phyloP scores from a whole-genome alignment of 768 basidiomycete genomes.

The Saitozyma sp. region DNA sequence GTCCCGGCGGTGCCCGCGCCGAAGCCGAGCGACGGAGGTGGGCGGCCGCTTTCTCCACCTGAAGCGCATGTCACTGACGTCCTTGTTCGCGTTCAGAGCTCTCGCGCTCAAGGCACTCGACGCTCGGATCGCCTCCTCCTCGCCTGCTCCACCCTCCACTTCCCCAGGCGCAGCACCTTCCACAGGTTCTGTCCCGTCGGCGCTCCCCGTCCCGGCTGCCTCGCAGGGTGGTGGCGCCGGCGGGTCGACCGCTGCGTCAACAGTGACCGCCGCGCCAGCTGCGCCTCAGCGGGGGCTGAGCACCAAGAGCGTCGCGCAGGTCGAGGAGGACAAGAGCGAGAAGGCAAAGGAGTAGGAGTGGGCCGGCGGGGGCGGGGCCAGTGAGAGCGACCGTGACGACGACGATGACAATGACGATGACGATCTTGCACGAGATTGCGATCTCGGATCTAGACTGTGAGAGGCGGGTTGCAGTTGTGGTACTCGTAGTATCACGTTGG shows the following conservation, averaged over 20 bases:
- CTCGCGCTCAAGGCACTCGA: constrained; percentile 96
- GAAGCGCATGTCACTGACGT: not conserved
- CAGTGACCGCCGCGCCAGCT: not conserved
- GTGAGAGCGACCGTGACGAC: too few relatives aligned
- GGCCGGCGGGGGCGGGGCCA: too few relatives aligned
- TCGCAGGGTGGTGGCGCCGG: too few relatives aligned
- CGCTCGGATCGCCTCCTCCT: constrained; percentile 69
- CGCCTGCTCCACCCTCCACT: constrained; percentile 31
- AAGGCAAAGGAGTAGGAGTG: constrained; percentile 11
- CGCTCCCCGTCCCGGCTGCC: too few relatives aligned
- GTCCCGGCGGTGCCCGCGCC: constrained; percentile 83
- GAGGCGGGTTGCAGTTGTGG: too few relatives aligned
- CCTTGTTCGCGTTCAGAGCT: constrained; percentile 61
- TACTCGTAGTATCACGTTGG: too few relatives aligned
- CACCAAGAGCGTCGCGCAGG: constrained; percentile 6
- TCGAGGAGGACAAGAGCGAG: constrained; percentile 12
- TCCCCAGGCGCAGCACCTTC: constrained; percentile 7
- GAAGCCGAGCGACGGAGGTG: constrained; percentile 95
- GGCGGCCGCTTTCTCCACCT: constrained; percentile 23
- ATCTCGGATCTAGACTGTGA: too few relatives aligned
- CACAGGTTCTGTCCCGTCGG: not conserved
- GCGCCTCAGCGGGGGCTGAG: not conserved
- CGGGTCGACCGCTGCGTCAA: not conserved
- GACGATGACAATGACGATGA: too few relatives aligned
- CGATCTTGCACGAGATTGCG: too few relatives aligned